Evolutionary conservation across 805 yeast species (phyloP), one percentile per base, ranked within the genome.

Genomic region (Spencermartinsiella europaea): DNA sequence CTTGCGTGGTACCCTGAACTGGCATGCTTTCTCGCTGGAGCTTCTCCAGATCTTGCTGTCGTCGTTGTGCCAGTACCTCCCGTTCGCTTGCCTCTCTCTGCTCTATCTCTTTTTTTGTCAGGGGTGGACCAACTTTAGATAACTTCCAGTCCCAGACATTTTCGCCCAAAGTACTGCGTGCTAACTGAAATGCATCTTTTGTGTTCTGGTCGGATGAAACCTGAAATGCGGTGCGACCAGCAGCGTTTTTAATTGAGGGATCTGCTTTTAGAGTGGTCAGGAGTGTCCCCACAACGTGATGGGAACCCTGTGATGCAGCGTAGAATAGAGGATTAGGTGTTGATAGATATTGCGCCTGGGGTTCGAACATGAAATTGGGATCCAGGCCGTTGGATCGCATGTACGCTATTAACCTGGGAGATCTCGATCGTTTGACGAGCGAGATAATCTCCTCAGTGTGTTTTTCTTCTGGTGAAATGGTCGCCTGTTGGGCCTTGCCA

Each of bases 251-350:
- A 3, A 76, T 47, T 0, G 81, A 68, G 1, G 96, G 95, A 53
- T 86, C 83, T 0, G 87, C 85, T 50, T 83, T 82, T 54, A 85
- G 61, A 40, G 75, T 80, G 8, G 74, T 71, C 21, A 90, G 61
- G 42, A 91, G 68, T 1, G 65, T 60, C 39, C 74, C 73, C 2
- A 86, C 80, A 74, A 89, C 80, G 53, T 82, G 86, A 44, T 73
- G 72, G 19, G 81, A 68, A 2, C 86, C 85, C 47, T 80, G 71
- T 5, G 80, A 71, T 0, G 96, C 68, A 0, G 95, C 91, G 61
- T 71, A 87, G 59, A 89, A 95, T 25, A 93, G 67, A 47, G 85
- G 62, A 0, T 95, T 86, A 3, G 97, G 95, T 0, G 80, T 71
- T 10, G 71, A 66, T 8, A 62, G 55, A 56, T 74, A 83, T 46